Percentiles rank a stretch among this genome's conserved stretches.
phyloP scores from a whole-genome alignment of 148 eudicot species.

The Chenopodium formosanum region DNA sequence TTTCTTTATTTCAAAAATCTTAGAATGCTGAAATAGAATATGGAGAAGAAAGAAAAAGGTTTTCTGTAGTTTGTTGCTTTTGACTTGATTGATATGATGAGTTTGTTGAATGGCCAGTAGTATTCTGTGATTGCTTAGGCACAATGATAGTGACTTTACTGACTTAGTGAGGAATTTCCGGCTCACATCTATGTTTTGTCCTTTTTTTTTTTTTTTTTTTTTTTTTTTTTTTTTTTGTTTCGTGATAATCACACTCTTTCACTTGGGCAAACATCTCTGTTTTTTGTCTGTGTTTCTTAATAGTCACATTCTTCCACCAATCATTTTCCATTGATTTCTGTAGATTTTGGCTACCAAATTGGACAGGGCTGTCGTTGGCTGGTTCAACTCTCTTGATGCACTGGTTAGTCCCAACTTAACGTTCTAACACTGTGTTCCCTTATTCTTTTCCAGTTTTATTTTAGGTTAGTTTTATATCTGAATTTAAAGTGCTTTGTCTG shows the following conservation, averaged over 20 bases:
- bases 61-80: constrained; percentile 2
- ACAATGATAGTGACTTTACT: neutral
- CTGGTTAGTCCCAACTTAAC: constrained; percentile 47
- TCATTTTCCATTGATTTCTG: constrained; percentile 16
- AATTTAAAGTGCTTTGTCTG: neutral
- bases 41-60: neutral
- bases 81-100: neutral
- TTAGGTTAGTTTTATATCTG: constrained; percentile 4
- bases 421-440: neutral
- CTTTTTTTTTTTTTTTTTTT: neutral
- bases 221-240: neutral
- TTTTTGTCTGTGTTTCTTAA: neutral
- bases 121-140: neutral
- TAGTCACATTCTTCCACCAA: neutral
- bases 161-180: neutral
- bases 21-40: neutral
- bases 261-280: neutral
- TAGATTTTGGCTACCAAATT: constrained; percentile 96
- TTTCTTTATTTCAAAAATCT: neutral
- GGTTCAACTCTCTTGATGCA: constrained; percentile 65
- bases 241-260: neutral
- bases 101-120: neutral
- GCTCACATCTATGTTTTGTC: neutral
- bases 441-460: neutral
- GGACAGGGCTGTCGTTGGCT: constrained; percentile 76